These are phyloP conservation scores for Ulvella scutata DNA, from an alignment of 139 green algal genomes.

Conservation along the genomic window DNA sequence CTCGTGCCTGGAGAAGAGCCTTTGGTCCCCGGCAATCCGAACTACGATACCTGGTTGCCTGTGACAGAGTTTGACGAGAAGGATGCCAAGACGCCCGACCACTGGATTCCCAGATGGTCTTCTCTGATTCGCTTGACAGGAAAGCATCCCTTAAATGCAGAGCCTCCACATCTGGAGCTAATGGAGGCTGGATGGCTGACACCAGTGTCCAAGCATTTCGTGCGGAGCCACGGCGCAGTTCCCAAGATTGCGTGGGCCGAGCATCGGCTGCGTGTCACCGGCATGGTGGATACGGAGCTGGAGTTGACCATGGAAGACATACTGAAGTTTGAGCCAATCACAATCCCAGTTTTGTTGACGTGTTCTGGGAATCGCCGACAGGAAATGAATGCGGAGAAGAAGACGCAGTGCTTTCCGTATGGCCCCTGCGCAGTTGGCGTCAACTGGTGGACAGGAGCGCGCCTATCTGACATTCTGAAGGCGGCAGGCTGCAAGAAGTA, in stretches of 20 bases:
- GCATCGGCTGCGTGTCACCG: conserved; percentile 47
- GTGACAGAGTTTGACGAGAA: not conserved
- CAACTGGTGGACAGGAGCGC: conserved; percentile 79
- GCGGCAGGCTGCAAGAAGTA: no score
- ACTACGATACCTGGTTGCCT: not conserved
- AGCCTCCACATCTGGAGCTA: conserved; percentile 66
- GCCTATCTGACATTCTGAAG: conserved; percentile 66
- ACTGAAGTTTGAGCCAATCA: conserved; percentile 43
- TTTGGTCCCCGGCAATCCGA: not conserved
- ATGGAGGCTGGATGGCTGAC: conserved; percentile 55
- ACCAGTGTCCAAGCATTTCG: conserved; percentile 28
- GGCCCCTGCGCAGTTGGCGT: conserved; percentile 47
- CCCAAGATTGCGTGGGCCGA: conserved; percentile 19
- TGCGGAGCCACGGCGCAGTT: conserved; percentile 15
- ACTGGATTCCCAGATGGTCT: conserved; percentile 67
- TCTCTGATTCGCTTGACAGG: conserved; percentile 82
- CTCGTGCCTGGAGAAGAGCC: not conserved
- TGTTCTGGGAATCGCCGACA: conserved; percentile 92
- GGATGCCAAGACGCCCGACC: not conserved
- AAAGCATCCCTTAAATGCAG: conserved; percentile 90
- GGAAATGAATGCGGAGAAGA: conserved; percentile 97
- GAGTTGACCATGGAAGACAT: conserved; percentile 85
- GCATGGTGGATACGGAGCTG: conserved; percentile 48
- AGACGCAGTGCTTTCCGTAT: conserved; percentile 93
- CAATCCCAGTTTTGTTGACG: conserved; percentile 63